A percentile compares a stretch with the other conserved stretches of the same genome.
Conservation (phyloP, 2,329 filamentous ascomycete genomes). For the Dothidotthia symphoricarpi region DNA sequence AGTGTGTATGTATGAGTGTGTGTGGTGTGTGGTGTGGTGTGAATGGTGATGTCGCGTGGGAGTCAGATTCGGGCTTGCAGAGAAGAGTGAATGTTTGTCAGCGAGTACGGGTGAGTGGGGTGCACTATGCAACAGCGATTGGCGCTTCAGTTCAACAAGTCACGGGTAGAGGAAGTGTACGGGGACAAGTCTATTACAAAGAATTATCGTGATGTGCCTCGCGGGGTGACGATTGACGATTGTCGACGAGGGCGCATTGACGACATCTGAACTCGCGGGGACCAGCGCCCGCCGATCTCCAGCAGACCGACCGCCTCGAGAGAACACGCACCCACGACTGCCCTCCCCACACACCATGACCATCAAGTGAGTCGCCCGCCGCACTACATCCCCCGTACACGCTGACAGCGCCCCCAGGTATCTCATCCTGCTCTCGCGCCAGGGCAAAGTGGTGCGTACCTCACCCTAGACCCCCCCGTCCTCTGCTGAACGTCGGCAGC, state of each 20-base stretch:
- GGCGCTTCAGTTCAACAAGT: no score
- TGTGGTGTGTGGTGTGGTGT: neutral
- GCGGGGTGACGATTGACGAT: no score
- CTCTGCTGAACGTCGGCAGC: conserved; percentile 57
- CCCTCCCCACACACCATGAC: conserved; percentile 46
- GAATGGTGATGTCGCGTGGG: no score
- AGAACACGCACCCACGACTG: conserved; percentile 11
- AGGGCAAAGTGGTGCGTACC: conserved; percentile 93
- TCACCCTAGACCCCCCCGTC: conserved; percentile 25
- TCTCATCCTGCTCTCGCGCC: conserved; percentile 91
- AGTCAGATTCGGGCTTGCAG: no score
- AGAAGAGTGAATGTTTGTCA: conserved; percentile 1
- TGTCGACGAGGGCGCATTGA: no score
- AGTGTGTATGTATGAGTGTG: neutral
- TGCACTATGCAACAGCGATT: no score
- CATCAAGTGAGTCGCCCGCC: conserved; percentile 51
- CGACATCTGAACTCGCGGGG: conserved; percentile 20
- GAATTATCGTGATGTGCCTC: no score
- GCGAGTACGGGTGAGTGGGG: neutral
- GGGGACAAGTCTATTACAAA: no score
- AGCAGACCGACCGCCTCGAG: neutral
- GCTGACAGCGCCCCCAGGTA: conserved; percentile 61
- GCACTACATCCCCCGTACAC: conserved; percentile 3
- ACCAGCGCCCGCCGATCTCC: conserved; percentile 17
- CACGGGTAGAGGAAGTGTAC: no score